A percentile compares a stretch with the other conserved stretches of the same genome.
These are phyloP conservation scores for Aspergillus sclerotialis DNA, from an alignment of 2,329 filamentous ascomycete genomes.

Conservation along the genomic window DNA sequence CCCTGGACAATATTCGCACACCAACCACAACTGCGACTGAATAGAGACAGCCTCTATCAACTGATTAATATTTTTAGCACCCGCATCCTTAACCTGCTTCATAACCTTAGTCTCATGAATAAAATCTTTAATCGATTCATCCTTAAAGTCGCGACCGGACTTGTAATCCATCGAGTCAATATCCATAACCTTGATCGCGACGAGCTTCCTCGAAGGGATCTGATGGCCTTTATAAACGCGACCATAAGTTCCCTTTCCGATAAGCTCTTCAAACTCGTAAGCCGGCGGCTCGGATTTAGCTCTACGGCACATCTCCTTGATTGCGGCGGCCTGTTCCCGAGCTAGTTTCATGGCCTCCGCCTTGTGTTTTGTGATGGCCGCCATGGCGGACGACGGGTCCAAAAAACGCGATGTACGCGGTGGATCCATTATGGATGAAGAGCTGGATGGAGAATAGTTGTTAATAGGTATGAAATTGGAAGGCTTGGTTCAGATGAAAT, in stretches of 20 bases:
- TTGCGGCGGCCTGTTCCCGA: constrained; percentile 38
- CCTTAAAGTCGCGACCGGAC: constrained; percentile 38
- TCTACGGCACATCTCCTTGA: constrained; percentile 41
- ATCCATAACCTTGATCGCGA: constrained; percentile 48
- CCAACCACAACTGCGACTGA: constrained; percentile 59
- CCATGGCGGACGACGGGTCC: constrained; percentile 36
- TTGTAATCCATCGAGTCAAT: constrained; percentile 44
- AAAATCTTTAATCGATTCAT: constrained; percentile 48
- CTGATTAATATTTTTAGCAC: constrained; percentile 57
- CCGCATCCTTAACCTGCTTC: constrained; percentile 55
- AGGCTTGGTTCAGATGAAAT: background rate
- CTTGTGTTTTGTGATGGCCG: constrained; percentile 42
- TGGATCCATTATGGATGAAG: constrained; percentile 11
- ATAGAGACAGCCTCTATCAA: constrained; percentile 58
- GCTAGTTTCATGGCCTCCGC: constrained; percentile 42
- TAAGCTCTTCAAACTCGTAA: constrained; percentile 45
- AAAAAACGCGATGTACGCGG: constrained; percentile 27
- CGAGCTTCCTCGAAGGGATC: constrained; percentile 32
- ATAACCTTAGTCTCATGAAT: constrained; percentile 58
- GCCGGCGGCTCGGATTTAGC: constrained; percentile 38
- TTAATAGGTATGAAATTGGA: too few relatives aligned
- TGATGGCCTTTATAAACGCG: constrained; percentile 45
- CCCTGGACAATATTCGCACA: constrained; percentile 61
- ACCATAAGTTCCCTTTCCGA: constrained; percentile 46
- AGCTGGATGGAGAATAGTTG: too few relatives aligned